Conservation (phyloP, 805 yeast species). For the Cyberlindnera nakhonratchasimensis region DNA sequence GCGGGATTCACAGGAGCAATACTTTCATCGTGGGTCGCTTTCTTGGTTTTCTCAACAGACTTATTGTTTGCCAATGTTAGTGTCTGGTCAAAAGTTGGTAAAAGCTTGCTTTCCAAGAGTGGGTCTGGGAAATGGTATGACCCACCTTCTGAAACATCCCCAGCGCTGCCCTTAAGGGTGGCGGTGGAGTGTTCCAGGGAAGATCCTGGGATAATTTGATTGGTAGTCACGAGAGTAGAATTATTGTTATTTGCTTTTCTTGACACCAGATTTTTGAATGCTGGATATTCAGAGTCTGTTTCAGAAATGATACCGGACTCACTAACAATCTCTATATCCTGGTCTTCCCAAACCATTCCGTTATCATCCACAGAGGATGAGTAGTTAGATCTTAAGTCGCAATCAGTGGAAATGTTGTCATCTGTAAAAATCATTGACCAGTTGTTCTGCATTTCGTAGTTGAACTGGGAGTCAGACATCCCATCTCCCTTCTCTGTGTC, state of each 20-base stretch:
- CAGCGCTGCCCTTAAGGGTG: conserved; percentile 1
- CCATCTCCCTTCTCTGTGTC: not conserved
- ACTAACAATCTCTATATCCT: conserved; percentile 8
- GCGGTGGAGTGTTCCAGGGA: conserved; percentile 11
- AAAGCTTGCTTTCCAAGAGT: conserved; percentile 2
- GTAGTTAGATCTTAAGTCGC: conserved; percentile 24
- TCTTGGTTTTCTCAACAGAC: too few species aligned
- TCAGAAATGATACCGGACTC: conserved; percentile 20
- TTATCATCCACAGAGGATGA: conserved; percentile 20
- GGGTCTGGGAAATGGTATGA: conserved; percentile 11
- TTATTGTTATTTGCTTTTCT: conserved; percentile 1
- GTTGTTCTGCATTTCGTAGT: conserved; percentile 24
- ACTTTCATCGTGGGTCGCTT: too few species aligned
- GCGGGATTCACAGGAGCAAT: too few species aligned
- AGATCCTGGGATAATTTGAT: not conserved
- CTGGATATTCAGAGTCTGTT: conserved; percentile 19
- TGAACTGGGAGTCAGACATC: conserved; percentile 17
- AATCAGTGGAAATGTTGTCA: conserved; percentile 28
- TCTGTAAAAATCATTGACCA: conserved; percentile 31
- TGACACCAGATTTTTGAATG: conserved; percentile 4
- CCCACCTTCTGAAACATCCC: not conserved
- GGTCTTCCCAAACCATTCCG: not conserved
- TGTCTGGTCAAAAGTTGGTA: not conserved
- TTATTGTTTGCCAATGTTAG: too few species aligned
- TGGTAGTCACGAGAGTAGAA: conserved; percentile 7